phyloP scores from a whole-genome alignment of 805 yeast genomes.

The Lipomyces orientalis region DNA sequence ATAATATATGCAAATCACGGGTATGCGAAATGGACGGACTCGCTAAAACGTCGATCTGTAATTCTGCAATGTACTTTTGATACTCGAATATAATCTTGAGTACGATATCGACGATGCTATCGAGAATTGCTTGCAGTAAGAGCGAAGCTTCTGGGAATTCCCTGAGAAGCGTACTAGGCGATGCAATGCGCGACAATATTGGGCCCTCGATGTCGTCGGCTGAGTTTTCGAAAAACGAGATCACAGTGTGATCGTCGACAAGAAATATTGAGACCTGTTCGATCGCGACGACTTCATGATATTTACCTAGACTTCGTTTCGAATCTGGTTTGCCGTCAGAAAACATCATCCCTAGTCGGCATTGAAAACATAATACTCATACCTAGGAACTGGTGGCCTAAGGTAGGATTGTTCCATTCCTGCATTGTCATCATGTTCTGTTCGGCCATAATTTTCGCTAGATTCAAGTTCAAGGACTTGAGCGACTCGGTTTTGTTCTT shows the following conservation, averaged over 20 bases:
- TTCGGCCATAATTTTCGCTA: slow-evolving; percentile 31
- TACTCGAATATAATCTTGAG: slow-evolving; percentile 62
- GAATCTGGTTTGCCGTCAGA: slow-evolving; percentile 37
- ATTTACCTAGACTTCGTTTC: slow-evolving; percentile 53
- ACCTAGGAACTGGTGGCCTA: slow-evolving; percentile 44
- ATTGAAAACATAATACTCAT: background rate
- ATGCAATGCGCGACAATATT: slow-evolving; percentile 54
- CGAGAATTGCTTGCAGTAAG: slow-evolving; percentile 60
- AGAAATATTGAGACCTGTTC: slow-evolving; percentile 63
- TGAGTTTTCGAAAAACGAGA: slow-evolving; percentile 63
- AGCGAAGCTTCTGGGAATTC: slow-evolving; percentile 59
- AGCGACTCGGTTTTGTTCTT: slow-evolving; percentile 27
- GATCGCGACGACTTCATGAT: slow-evolving; percentile 55
- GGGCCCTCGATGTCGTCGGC: slow-evolving; percentile 61
- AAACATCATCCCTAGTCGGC: too few relatives aligned
- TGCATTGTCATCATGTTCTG: slow-evolving; percentile 42
- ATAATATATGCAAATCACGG: slow-evolving; percentile 58
- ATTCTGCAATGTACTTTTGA: slow-evolving; percentile 53
- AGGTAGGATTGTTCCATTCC: slow-evolving; percentile 46
- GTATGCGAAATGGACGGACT: slow-evolving; percentile 59
- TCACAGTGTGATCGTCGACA: slow-evolving; percentile 53
- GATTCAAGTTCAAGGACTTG: slow-evolving; percentile 14
- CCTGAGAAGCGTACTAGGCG: slow-evolving; percentile 55
- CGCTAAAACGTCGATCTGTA: slow-evolving; percentile 58
- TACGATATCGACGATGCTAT: slow-evolving; percentile 59